Conservation (phyloP, 164 flowering plant species). For the Platanus orientalis region DNA sequence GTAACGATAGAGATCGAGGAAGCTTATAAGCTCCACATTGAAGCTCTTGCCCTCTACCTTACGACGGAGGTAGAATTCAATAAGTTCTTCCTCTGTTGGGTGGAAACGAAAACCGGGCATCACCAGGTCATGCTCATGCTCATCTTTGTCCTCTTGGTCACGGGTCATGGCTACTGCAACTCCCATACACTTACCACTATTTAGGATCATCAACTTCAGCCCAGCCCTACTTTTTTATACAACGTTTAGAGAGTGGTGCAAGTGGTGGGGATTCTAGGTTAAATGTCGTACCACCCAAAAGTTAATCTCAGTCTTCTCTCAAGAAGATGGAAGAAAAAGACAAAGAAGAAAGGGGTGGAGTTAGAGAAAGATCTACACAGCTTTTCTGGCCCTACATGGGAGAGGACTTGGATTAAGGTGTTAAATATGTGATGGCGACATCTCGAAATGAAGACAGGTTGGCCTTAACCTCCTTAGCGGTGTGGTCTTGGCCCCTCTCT, state of each 20-base stretch:
- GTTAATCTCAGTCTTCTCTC: conserved; percentile 11
- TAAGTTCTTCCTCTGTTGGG: conserved; percentile 96
- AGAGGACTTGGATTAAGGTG: conserved; percentile 30
- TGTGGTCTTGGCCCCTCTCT: conserved; percentile 43
- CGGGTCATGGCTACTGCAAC: conserved; percentile 33
- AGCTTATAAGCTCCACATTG: conserved; percentile 91
- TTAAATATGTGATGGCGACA: conserved; percentile 52
- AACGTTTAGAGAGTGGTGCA: conserved; percentile 15
- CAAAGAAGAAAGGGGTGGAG: conserved; percentile 6
- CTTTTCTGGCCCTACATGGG: conserved; percentile 42
- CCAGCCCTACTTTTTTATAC: conserved; percentile 16
- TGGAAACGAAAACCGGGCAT: conserved; percentile 99
- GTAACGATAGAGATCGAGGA: conserved; percentile 88
- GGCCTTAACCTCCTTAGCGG: conserved; percentile 47
- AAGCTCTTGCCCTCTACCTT: conserved; percentile 97
- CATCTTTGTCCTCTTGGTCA: conserved; percentile 36
- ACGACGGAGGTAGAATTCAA: conserved; percentile 95
- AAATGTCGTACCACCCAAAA: conserved; percentile 13
- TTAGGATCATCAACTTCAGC: not conserved
- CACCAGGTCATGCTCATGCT: conserved; percentile 77
- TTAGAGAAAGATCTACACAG: conserved; percentile 47
- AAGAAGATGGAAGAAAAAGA: conserved; percentile 9
- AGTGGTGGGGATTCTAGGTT: conserved; percentile 22
- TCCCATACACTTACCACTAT: conserved; percentile 30
- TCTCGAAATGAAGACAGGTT: conserved; percentile 49